Conservation (phyloP, 495 filamentous ascomycete genomes). For the Chaetomium fimeti region DNA sequence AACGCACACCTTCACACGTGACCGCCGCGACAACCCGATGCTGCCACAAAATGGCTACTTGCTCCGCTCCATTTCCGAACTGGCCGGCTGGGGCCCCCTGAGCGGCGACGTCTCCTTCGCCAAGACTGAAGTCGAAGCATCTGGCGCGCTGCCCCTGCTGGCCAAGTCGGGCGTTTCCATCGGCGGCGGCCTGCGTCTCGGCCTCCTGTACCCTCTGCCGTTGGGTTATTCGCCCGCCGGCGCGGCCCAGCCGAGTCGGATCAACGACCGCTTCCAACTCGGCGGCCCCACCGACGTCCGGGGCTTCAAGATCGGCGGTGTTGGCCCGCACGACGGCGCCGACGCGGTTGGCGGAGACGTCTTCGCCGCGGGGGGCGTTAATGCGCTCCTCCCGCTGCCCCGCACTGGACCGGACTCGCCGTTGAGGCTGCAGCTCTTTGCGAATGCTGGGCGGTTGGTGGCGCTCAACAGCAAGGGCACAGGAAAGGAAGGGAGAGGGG, state of each 20-base stretch:
- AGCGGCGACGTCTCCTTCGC: conserved; percentile 87
- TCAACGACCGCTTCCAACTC: conserved; percentile 93
- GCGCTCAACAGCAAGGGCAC: conserved; percentile 60
- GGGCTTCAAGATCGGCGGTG: conserved; percentile 83
- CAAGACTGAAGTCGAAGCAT: conserved; percentile 80
- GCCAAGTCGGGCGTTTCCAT: conserved; percentile 68
- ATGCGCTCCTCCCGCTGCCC: conserved; percentile 80
- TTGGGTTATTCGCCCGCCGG: conserved; percentile 57
- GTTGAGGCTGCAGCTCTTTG: conserved; percentile 82
- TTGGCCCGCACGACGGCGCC: conserved; percentile 79
- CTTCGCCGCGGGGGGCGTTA: conserved; percentile 82
- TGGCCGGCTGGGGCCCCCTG: conserved; percentile 82
- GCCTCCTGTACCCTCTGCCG: conserved; percentile 58
- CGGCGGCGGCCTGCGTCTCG: conserved; percentile 51
- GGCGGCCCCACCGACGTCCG: conserved; percentile 93
- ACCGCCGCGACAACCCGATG: conserved; percentile 74
- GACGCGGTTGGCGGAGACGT: conserved; percentile 90
- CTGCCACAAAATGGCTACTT: conserved; percentile 81
- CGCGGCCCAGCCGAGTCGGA: conserved; percentile 60
- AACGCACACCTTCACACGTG: conserved; percentile 74
- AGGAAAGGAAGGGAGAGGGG: conserved; percentile 41
- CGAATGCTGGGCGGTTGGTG: conserved; percentile 85
- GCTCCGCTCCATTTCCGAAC: conserved; percentile 69
- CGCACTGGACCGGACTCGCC: conserved; percentile 73
- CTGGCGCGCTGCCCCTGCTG: conserved; percentile 67